Base-by-base conservation (phyloP, 306 rosid species). In the Acacia confusa region DNA sequence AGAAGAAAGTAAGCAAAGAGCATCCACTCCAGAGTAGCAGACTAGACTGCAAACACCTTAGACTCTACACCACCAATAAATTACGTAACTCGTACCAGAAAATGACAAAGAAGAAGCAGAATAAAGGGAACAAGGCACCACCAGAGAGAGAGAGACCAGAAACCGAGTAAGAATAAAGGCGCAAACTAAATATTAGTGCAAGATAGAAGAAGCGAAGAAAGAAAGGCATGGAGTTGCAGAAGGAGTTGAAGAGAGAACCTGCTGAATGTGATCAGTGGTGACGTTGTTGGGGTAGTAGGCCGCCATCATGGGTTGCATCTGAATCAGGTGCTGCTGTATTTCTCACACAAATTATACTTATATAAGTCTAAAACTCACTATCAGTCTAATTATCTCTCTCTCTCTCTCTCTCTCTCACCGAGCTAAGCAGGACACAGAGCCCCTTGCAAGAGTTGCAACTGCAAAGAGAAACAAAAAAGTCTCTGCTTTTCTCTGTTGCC, bases 231-330 rank as follows among this genome's bases (percentile, higher is more conserved):
- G 70, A 60, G 27, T 48, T 10, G 66, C 50, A 57, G 77, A 30
- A 22, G 52, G 24, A 67, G 61, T 28, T 22, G 78, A 67, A 27
- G 66, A 32, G 68, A 84, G 74, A 82, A 96, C 99, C 98, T 96
- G 99, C 86, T 96, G 99, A 92, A 96, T 96, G 79, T 96, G 99
- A 96, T 96, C 99, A 85, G 98, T 88, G 41, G 99, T 96, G 92
- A 93, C 97, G 92, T 89, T 96, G 95, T 88, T 92, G 79, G 97
- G 92, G 83, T 93, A 93, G 77, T 93, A 96, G 82, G 98, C 86
- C 84, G 97, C 97, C 99, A 96, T 96, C 91, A 93, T 93, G 89
- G 99, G 99, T 94, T 93, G 99, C 99, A 94, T 96, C 97, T 94
- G 99, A 95, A 92, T 89, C 99, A 96, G 94, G 93, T 96, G 98